Base-by-base conservation (phyloP, 2,329 filamentous ascomycete species). In the Penicillium sp. region DNA sequence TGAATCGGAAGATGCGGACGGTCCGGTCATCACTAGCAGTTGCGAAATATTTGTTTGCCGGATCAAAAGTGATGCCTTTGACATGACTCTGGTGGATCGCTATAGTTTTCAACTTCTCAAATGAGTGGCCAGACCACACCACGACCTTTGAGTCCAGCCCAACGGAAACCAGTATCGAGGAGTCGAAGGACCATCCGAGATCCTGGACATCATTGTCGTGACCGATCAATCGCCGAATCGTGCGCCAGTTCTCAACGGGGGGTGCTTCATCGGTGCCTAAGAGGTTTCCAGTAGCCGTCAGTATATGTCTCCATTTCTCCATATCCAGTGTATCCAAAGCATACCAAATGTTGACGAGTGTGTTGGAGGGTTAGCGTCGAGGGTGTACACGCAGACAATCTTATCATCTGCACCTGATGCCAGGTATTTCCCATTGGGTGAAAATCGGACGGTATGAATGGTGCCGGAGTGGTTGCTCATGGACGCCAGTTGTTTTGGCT, bases 191-290 rank as follows among this genome's bases (percentile, higher is more conserved):
- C 94, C 94, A 99, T 31, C 92, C 94, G 56, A 99, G 80, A 77
- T 99, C 95, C 75, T 99, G 94, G 5, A 99, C 92, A 77, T 99
- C 94, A 70, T 97, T 99, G 69, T 99, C 94, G 72, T 99, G 95
- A 16, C 94, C 95, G 57, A 97, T 94, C 50, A 99, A 80, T 61
- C 94, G 88, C 71, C 91, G 90, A 68, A 92, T 89, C 22, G 96
- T 96, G 75, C 96, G 92, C 94, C 94, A 99, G 68, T 97, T 97
- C 80, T 99, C 94, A 45, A 96, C 89, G 0, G 93, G 92, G 3
- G 93, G 91, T 31, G 91, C 86, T 71, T 97, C 94, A 73, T 92
- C 94, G 49, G 89, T 86, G 59, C 89, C 89, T 86, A 71, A 40
- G 26, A 44, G 62, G 43, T 34, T 66, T 50, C 18, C 56, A 29